Conservation (phyloP, 2,329 filamentous ascomycete species). For the Fusarium oxysporum region DNA sequence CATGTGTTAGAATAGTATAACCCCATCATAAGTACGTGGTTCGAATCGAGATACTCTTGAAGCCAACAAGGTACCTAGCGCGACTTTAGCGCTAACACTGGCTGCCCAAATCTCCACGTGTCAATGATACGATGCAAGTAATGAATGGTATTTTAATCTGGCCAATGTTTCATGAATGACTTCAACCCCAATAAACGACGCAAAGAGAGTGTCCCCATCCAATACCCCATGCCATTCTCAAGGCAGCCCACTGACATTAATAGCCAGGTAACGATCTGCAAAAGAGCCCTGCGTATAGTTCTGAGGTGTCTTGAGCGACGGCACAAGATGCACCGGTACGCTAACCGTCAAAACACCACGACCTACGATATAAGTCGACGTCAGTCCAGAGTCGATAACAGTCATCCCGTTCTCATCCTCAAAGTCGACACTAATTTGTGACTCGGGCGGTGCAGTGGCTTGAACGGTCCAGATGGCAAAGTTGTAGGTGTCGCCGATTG, state of each 20-base stretch:
- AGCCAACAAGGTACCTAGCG: fast-evolving
- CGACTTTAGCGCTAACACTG: fast-evolving
- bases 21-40: background rate
- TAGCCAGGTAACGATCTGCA: background rate
- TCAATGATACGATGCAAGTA: background rate
- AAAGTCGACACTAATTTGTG: background rate
- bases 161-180: background rate
- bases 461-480: background rate
- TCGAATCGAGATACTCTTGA: fast-evolving
- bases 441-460: background rate
- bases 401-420: background rate
- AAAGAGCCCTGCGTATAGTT: background rate
- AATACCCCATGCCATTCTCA: background rate
- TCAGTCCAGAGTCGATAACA: background rate
- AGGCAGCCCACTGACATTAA: background rate
- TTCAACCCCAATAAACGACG: fast-evolving
- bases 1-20: too few relatives aligned
- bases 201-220: background rate
- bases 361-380: background rate
- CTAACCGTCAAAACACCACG: background rate
- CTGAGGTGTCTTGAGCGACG: background rate
- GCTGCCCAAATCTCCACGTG: fast-evolving
- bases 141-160: fast-evolving
- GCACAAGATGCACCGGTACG: background rate
- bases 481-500: background rate